Percentiles rank a stretch among this genome's conserved stretches.
Evolutionary conservation across 2,329 filamentous ascomycete genomes (phyloP).

Genomic region (Fusarium duplospermum): DNA sequence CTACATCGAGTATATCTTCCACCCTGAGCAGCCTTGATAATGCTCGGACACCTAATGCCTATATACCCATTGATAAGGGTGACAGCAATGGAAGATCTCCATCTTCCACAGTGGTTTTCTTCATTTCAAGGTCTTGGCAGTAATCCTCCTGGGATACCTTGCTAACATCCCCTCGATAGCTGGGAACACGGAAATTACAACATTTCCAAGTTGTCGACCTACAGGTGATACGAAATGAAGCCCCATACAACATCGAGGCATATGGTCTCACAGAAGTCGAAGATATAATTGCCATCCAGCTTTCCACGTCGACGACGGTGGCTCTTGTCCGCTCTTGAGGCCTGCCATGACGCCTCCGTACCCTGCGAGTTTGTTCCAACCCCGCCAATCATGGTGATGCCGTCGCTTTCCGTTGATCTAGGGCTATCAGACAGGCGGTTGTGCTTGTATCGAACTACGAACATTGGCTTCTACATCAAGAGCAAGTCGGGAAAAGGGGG

Average conservation of each 20-base stretch:
- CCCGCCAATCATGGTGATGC: slow-evolving; percentile 18
- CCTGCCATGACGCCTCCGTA: slow-evolving; percentile 10
- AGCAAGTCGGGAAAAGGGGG: background rate
- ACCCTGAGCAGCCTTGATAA: slow-evolving; percentile 23
- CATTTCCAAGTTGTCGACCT: background rate
- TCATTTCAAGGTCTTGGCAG: background rate
- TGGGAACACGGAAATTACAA: slow-evolving; percentile 5
- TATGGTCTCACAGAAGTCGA: background rate
- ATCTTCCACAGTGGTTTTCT: slow-evolving; percentile 8
- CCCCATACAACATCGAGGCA: slow-evolving; percentile 9
- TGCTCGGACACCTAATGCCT: background rate
- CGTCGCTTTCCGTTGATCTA: slow-evolving; percentile 7
- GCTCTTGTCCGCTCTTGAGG: background rate
- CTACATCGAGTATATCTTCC: slow-evolving; percentile 1
- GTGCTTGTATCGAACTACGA: background rate
- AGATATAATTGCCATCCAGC: slow-evolving; percentile 12
- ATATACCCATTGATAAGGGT: slow-evolving; percentile 2
- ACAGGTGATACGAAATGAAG: slow-evolving; percentile 9
- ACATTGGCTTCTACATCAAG: background rate
- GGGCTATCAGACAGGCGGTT: background rate
- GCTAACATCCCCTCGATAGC: slow-evolving; percentile 9
- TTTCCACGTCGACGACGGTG: slow-evolving; percentile 5
- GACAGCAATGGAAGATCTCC: slow-evolving; percentile 30
- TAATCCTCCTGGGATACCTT: slow-evolving; percentile 26
- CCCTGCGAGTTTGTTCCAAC: slow-evolving; percentile 8